Conservation (phyloP, 2,329 filamentous ascomycete species). For the Purpureocillium lavendulum region DNA sequence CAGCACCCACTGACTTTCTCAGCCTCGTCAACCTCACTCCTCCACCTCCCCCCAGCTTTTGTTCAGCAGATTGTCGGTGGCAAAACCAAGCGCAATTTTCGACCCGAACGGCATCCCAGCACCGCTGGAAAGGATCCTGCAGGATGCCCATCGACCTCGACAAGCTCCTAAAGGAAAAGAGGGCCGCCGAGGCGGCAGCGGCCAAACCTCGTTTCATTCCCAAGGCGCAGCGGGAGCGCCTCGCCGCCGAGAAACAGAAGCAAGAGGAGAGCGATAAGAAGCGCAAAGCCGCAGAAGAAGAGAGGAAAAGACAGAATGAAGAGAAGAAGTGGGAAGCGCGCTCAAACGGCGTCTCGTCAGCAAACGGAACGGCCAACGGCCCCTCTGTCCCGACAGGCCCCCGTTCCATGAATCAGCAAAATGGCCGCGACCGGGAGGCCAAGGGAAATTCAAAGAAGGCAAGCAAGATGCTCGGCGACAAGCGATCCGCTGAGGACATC, state of each 20-base stretch:
- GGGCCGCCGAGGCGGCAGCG: slow-evolving; percentile 73
- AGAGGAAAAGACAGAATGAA: slow-evolving; percentile 66
- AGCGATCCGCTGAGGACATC: slow-evolving; percentile 47
- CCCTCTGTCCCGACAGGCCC: slow-evolving; percentile 59
- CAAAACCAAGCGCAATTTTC: too few species aligned
- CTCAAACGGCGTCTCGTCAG: slow-evolving; percentile 16
- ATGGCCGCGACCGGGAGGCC: slow-evolving; percentile 29
- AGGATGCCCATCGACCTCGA: slow-evolving; percentile 63
- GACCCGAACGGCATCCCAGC: too few species aligned
- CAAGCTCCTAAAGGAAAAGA: slow-evolving; percentile 77
- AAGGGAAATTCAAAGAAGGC: slow-evolving; percentile 26
- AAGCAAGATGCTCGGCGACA: slow-evolving; percentile 24
- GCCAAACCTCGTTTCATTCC: slow-evolving; percentile 84
- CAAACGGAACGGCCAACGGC: slow-evolving; percentile 15
- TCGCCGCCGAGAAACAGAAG: slow-evolving; percentile 69
- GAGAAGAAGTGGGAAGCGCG: slow-evolving; percentile 26
- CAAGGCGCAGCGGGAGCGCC: slow-evolving; percentile 70
- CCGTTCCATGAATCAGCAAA: slow-evolving; percentile 49
- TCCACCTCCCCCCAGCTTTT: not conserved
- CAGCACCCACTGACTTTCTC: not conserved
- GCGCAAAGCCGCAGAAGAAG: slow-evolving; percentile 42
- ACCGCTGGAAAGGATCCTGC: not conserved
- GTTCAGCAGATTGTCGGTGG: not conserved
- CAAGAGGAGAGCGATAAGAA: slow-evolving; percentile 57
- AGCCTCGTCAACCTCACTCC: slow-evolving; percentile 7